Conservation (phyloP, 352 stramenopile species). For the Phytophthora capsici region DNA sequence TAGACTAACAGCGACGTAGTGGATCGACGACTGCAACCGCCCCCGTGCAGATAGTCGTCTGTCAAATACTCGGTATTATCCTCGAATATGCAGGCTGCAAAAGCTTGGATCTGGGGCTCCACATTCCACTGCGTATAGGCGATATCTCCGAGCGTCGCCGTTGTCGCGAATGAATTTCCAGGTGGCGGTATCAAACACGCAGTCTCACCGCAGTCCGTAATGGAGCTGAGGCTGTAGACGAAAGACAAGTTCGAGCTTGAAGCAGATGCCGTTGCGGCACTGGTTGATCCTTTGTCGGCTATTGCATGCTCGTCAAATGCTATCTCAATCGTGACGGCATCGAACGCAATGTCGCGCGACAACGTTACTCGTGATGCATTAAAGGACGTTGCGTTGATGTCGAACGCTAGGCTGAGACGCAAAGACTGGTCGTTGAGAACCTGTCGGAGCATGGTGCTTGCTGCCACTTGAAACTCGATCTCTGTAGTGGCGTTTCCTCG, state of each 20-base stretch:
- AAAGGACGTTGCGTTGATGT: conserved; percentile 28
- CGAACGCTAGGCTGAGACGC: conserved; percentile 22
- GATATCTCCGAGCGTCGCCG: conserved; percentile 15
- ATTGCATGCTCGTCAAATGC: conserved; percentile 35
- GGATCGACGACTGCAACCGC: conserved; percentile 28
- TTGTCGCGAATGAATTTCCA: conserved; percentile 15
- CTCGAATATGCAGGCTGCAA: conserved; percentile 41
- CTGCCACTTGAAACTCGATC: conserved; percentile 22
- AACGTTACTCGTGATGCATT: conserved; percentile 38
- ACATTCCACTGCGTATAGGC: conserved; percentile 31
- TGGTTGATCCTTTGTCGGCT: conserved; percentile 11
- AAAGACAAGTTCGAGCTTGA: conserved; percentile 9
- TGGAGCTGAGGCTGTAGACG: conserved; percentile 20
- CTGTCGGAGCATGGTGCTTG: conserved; percentile 20
- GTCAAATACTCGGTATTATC: conserved; percentile 41
- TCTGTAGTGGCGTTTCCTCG: background rate
- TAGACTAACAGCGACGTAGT: conserved; percentile 57
- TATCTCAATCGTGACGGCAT: conserved; percentile 52
- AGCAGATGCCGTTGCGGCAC: background rate
- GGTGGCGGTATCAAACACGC: conserved; percentile 43
- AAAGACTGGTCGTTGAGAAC: conserved; percentile 29
- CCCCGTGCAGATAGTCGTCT: conserved; percentile 34
- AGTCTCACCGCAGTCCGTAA: conserved; percentile 34
- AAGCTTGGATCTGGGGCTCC: conserved; percentile 47
- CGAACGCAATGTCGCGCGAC: conserved; percentile 42